Evolutionary conservation across 2,329 filamentous ascomycete species (phyloP).

Genomic region (Colletotrichum liaoningense): DNA sequence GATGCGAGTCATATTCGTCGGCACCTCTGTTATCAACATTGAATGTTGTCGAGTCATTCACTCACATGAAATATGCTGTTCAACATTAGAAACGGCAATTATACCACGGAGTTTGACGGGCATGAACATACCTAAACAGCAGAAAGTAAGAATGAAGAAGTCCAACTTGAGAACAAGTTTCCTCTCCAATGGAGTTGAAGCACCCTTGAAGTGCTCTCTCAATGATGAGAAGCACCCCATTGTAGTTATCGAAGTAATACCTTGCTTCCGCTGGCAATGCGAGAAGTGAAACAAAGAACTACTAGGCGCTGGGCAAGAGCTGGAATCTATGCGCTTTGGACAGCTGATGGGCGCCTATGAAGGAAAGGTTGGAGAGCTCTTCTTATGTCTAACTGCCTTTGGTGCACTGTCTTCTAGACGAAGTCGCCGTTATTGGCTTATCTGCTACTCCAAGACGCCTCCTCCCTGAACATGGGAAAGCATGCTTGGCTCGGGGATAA

Average conservation of each 20-base stretch:
- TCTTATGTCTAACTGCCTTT: too few relatives aligned
- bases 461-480: too few relatives aligned
- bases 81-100: too few relatives aligned
- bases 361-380: too few relatives aligned
- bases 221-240: background rate
- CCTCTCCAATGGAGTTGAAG: background rate
- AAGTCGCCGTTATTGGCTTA: too few relatives aligned
- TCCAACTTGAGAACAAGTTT: conserved; percentile 9
- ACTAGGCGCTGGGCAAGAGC: too few relatives aligned
- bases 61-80: conserved; percentile 8
- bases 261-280: background rate
- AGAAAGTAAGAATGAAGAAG: conserved; percentile 20
- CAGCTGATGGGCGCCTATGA: too few relatives aligned
- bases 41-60: background rate
- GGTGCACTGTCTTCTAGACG: too few relatives aligned
- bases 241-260: background rate
- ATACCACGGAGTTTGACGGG: too few relatives aligned
- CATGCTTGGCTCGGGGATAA: too few relatives aligned
- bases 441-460: too few relatives aligned
- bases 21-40: background rate
- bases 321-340: too few relatives aligned
- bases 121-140: background rate
- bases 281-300: background rate
- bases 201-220: conserved; percentile 5
- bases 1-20: background rate